Base-by-base conservation (phyloP, 441 rosid genomes). In the Gossypium davidsonii region DNA sequence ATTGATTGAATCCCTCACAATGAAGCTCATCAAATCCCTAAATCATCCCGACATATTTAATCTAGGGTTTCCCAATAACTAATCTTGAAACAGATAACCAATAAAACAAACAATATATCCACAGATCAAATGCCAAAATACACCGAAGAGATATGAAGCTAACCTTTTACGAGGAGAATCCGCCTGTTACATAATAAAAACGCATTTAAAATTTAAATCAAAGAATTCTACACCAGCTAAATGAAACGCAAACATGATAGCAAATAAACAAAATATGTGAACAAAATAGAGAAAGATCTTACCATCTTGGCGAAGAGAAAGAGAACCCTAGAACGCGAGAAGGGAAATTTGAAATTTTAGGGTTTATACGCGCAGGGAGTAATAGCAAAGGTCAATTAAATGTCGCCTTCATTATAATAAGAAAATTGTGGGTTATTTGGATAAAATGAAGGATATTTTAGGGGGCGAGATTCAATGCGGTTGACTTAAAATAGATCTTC, bases 81-180 rank as follows among this genome's bases (percentile, higher is more conserved):
- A 8, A 55, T 28, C 39, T 28, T 4, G 11, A 59, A 23, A 56
- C 14, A 57, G 10, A 26, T 5, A 2, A 37, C 31, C 17, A 1
- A 14, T n/a, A 3, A 6, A 25, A 15, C 26, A 66, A 17, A 14
- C 1, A 34, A 5, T 2, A 23, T 0, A 39, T 3, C 46, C 26
- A 12, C 48, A 31, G 14, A 3, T 1, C 39, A 28, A 31, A 20
- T 26, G 57, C 26, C 31, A 23, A 44, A 55, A 15, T 9, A 42
- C n/a, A n/a, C 6, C 3, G 55, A 39, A 15, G 7, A 2, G 14
- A 15, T n/a, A 44, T 1, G 74, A 76, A 49, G 72, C 75, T 78
- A 79, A 90, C 97, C 89, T 90, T 85, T 55, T 81, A 31, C 67
- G 77, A 65, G 94, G 96, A 79, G 91, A 87, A 83, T 86, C 93